Percentiles rank a stretch among this genome's conserved stretches.
These are phyloP conservation scores for Rhizophora apiculata DNA, from an alignment of 345 rosid species.

Conservation along the genomic window DNA sequence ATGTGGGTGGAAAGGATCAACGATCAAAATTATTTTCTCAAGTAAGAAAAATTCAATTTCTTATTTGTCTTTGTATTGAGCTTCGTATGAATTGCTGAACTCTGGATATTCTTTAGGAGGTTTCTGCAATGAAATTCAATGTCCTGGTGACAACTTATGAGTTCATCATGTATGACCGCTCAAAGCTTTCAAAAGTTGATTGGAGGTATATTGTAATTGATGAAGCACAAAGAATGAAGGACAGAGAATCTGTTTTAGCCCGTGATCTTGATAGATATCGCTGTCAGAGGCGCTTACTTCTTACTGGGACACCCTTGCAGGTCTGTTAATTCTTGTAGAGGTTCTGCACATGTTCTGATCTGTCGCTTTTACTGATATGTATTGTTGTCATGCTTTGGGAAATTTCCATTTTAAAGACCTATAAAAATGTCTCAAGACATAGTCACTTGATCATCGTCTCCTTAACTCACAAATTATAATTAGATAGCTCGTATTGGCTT, in stretches of 20 bases:
- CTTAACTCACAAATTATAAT: not conserved
- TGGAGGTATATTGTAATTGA: constrained; percentile 99
- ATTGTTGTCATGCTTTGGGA: not conserved
- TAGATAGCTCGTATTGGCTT: not conserved
- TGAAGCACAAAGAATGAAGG: constrained; percentile 99
- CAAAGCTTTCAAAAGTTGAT: constrained; percentile 95
- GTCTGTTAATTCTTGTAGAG: constrained; percentile 36
- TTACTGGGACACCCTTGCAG: constrained; percentile 99
- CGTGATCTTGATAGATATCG: constrained; percentile 99
- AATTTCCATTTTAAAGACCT: not conserved
- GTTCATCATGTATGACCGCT: constrained; percentile 96
- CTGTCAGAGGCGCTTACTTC: constrained; percentile 98
- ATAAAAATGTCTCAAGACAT: not conserved
- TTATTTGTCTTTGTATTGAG: constrained; percentile 2
- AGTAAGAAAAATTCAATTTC: constrained; percentile 37
- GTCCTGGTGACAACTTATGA: constrained; percentile 98
- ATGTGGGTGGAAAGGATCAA: constrained; percentile 94
- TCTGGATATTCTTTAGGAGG: constrained; percentile 58
- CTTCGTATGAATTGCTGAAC: constrained; percentile 21
- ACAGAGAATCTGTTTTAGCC: constrained; percentile 98
- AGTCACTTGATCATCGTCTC: not conserved
- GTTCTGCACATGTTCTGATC: not conserved
- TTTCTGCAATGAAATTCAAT: constrained; percentile 91
- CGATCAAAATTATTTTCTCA: constrained; percentile 93
- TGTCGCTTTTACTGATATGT: not conserved